These are phyloP conservation scores for Talaromyces sp. DNA, from an alignment of 2,329 filamentous ascomycete species.

Conservation along the genomic window DNA sequence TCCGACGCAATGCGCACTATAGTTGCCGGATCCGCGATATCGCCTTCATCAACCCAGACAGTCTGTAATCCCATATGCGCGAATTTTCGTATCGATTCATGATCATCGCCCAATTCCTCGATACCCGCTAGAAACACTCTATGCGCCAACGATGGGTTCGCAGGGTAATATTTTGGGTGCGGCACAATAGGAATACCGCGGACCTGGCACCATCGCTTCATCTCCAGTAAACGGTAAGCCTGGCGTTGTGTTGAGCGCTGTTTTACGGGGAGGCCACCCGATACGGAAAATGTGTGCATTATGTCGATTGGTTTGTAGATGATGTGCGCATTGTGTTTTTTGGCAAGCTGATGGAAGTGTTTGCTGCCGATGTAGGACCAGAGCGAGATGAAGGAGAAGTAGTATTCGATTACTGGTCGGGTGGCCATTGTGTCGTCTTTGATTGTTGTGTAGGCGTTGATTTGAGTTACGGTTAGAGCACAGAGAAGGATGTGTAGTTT, in stretches of 20 bases:
- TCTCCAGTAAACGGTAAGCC: slow-evolving; percentile 26
- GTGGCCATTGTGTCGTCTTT: background rate
- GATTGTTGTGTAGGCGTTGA: background rate
- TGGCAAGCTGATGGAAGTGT: slow-evolving; percentile 24
- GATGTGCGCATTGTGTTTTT: slow-evolving; percentile 23
- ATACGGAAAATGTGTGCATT: slow-evolving; percentile 31
- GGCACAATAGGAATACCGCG: slow-evolving; percentile 28
- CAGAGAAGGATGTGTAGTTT: too few species aligned
- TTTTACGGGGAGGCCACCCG: slow-evolving; percentile 33
- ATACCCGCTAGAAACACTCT: slow-evolving; percentile 26
- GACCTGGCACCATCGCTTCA: slow-evolving; percentile 26
- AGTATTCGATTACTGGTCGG: slow-evolving; percentile 46
- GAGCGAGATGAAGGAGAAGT: slow-evolving; percentile 33
- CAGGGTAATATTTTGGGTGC: slow-evolving; percentile 20
- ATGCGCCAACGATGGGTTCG: slow-evolving; percentile 30
- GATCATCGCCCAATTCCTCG: slow-evolving; percentile 11
- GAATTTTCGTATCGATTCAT: slow-evolving; percentile 14
- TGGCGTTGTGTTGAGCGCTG: slow-evolving; percentile 30
- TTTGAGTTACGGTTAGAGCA: background rate
- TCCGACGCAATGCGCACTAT: background rate
- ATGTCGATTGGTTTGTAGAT: slow-evolving; percentile 29
- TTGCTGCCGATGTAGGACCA: slow-evolving; percentile 32
- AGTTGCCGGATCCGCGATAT: slow-evolving; percentile 1
- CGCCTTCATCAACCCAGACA: slow-evolving; percentile 7
- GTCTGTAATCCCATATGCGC: slow-evolving; percentile 18